phyloP scores from a whole-genome alignment of 2,329 filamentous ascomycete genomes.

The Sordariomycetes sp. region DNA sequence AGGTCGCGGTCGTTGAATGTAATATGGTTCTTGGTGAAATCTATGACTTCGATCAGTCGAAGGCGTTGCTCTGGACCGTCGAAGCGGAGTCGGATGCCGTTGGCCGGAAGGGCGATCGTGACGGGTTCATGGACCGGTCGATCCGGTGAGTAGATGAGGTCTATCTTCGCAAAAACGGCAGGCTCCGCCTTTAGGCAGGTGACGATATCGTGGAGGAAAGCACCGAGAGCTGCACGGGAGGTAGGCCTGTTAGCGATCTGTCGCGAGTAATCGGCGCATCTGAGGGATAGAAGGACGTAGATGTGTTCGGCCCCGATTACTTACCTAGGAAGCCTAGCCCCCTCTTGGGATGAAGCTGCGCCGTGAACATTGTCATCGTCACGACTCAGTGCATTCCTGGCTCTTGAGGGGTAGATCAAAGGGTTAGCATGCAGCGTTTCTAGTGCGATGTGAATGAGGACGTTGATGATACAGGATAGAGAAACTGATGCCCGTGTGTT shows the following conservation, averaged over 20 bases:
- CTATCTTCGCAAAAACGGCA: slow-evolving; percentile 67
- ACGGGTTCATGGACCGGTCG: slow-evolving; percentile 65
- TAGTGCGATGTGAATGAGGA: not conserved
- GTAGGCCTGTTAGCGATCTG: not conserved
- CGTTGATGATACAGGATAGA: not conserved
- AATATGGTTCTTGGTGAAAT: slow-evolving; percentile 77
- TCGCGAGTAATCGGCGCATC: not conserved
- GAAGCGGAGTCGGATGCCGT: slow-evolving; percentile 82
- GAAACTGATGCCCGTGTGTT: not conserved
- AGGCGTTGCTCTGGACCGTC: slow-evolving; percentile 88
- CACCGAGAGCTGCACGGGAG: slow-evolving; percentile 58
- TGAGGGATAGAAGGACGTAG: not conserved
- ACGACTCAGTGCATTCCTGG: not conserved
- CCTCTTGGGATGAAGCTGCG: slow-evolving; percentile 53
- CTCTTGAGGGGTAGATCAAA: not conserved
- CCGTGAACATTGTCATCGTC: slow-evolving; percentile 36
- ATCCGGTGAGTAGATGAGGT: slow-evolving; percentile 67
- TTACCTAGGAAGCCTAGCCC: slow-evolving; percentile 47
- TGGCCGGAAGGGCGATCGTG: slow-evolving; percentile 62
- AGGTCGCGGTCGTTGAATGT: slow-evolving; percentile 72
- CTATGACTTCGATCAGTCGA: slow-evolving; percentile 77
- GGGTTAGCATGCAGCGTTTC: not conserved
- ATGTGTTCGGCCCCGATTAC: not conserved
- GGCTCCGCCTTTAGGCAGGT: slow-evolving; percentile 82
- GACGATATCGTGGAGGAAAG: slow-evolving; percentile 80